A percentile compares a stretch with the other conserved stretches of the same genome.
Conservation (phyloP, 768 basidiomycete genomes). For the Tulasnella sp. region DNA sequence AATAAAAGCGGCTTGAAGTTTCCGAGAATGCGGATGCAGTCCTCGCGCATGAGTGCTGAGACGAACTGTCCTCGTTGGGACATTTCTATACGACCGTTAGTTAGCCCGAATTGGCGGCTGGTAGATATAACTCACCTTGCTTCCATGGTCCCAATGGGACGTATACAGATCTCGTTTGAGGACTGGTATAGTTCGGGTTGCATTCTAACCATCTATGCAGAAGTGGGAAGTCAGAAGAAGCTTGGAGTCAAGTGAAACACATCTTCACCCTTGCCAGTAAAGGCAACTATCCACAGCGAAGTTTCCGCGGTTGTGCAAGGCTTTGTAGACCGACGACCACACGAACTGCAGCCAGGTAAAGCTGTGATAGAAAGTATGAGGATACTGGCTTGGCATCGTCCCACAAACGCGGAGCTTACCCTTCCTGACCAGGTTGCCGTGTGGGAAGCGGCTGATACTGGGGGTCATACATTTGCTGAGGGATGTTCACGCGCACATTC, state of each 20-base stretch:
- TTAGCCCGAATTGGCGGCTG: not conserved
- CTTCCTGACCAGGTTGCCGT: not conserved
- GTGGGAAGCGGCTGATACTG: not conserved
- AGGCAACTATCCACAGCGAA: not conserved
- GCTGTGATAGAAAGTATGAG: not conserved
- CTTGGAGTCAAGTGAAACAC: too few relatives aligned
- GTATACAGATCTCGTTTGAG: not conserved
- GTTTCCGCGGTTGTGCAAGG: not conserved
- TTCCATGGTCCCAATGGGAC: not conserved
- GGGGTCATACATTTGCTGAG: not conserved
- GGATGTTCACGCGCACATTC: not conserved
- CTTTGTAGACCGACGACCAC: not conserved
- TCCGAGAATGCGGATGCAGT: not conserved
- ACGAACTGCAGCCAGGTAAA: constrained; percentile 1
- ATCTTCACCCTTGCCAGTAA: not conserved
- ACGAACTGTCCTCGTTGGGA: not conserved
- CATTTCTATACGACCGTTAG: not conserved
- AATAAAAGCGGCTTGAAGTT: not conserved
- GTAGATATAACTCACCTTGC: not conserved
- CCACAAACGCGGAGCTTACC: not conserved
- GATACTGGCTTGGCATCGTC: not conserved
- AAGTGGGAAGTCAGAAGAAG: not conserved
- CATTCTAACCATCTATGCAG: not conserved
- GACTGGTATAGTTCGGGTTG: not conserved
- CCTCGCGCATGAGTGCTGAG: not conserved